Evolutionary conservation across 768 basidiomycete genomes (phyloP), one percentile per base, ranked within the genome.

Genomic region (Leccinum olivaceopallidum): DNA sequence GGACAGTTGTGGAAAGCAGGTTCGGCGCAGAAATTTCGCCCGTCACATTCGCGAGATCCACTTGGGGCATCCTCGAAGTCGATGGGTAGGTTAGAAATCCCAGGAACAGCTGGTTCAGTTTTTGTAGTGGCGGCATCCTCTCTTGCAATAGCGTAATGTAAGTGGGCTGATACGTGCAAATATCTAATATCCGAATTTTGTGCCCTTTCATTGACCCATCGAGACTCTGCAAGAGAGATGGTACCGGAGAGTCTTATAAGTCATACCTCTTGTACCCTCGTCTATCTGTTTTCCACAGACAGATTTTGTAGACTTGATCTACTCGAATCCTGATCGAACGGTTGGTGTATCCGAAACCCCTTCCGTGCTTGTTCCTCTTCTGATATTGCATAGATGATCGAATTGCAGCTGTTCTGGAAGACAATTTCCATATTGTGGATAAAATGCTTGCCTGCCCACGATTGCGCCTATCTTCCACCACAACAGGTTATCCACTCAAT

Each of bases 21-120:
- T 56, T 32, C 0, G 0, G 18, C 42, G 30, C 12, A 62, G 65
- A 2, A 66, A 60, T n/a, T 57, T 65, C 3, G 8, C 1, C 3
- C 60, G 67, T 4, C 67, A 67, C 2, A 5, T 59, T 5, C 7
- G 12, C 0, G 67, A 69, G 2, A 0, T 0, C 0, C 67, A 67
- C 10, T 12, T 66, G 10, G 16, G 18, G 2, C 60, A 66, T 24
- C 37, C 16, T 2, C 60, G 66, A 44, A 6, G 0, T 2, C 10
- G 2, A 26, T 13, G 20, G 10, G 44, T 47, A 22, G 44, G 12
- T 47, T 2, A 2, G n/a, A 22, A 47, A 47, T 47, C 44, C 20
- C 3, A 22, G 20, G 20, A 20, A 22, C 20, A 47, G 12, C 12
- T 10, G 12, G 44, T 47, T 47, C 44, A 6, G 0, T 47, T 47